These are phyloP conservation scores for Anthracocystis setariae DNA, from an alignment of 1,284 basidiomycete species.

Conservation along the genomic window DNA sequence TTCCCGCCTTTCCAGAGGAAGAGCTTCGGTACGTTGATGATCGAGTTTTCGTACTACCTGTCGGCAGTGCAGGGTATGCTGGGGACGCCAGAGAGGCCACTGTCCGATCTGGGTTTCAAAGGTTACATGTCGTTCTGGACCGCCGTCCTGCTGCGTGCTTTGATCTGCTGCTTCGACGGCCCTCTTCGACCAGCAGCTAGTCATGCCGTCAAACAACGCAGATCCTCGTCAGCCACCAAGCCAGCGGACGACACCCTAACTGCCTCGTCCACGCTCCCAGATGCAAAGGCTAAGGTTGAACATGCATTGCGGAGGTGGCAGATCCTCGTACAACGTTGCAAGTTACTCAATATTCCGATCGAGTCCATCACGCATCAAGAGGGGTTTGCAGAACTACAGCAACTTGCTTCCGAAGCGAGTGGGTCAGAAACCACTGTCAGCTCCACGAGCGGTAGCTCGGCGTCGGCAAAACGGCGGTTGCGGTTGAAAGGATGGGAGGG, in stretches of 20 bases:
- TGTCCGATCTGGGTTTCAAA: constrained; percentile 89
- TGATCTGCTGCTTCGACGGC: constrained; percentile 72
- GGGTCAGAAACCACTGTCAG: constrained; percentile 18
- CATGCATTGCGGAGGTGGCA: constrained; percentile 17
- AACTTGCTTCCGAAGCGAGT: constrained; percentile 19
- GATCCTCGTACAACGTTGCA: constrained; percentile 29
- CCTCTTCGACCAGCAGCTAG: constrained; percentile 1
- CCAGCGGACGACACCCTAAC: background rate
- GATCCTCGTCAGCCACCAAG: constrained; percentile 12
- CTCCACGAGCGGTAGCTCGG: background rate
- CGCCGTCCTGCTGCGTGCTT: constrained; percentile 82
- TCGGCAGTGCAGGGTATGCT: constrained; percentile 80
- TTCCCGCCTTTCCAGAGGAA: constrained; percentile 91
- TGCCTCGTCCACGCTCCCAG: background rate
- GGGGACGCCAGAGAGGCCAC: constrained; percentile 92
- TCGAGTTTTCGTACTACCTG: constrained; percentile 97
- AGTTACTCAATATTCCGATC: constrained; percentile 26
- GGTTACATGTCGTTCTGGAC: constrained; percentile 94
- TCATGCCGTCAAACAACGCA: constrained; percentile 2
- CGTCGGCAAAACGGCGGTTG: constrained; percentile 19
- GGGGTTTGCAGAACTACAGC: constrained; percentile 26
- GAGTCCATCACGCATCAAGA: constrained; percentile 29
- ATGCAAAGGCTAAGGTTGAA: constrained; percentile 2
- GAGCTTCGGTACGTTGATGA: constrained; percentile 93
- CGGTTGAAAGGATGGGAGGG: constrained; percentile 41